Percentiles rank a stretch among this genome's conserved stretches.
Conservation (phyloP, 257 asterid species). For the Gentiana macrophylla region DNA sequence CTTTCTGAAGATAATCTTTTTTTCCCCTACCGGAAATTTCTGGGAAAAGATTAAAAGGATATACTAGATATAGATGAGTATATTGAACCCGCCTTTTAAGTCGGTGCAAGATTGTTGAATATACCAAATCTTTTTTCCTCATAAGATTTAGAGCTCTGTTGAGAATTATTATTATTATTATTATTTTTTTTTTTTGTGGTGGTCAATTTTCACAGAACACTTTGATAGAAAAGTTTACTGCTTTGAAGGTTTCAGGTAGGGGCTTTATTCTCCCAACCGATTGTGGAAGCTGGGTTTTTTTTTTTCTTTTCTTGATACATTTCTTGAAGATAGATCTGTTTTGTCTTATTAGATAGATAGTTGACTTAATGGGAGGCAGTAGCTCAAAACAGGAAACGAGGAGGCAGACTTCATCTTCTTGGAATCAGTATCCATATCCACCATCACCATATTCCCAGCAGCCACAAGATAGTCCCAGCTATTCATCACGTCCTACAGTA, state of each 20-base stretch:
- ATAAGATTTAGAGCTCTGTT: too few species aligned
- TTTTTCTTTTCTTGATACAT: conserved; percentile 4
- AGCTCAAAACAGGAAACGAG: conserved; percentile 33
- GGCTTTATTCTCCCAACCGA: conserved; percentile 1
- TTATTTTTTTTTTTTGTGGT: too few species aligned
- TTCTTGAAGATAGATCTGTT: conserved; percentile 1
- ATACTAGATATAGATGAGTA: too few species aligned
- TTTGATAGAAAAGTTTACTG: not conserved
- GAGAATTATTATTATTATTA: too few species aligned
- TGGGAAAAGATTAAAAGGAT: too few species aligned
- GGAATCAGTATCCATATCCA: conserved; percentile 15
- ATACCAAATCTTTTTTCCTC: too few species aligned
- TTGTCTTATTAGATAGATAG: conserved; percentile 14
- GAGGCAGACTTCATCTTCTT: conserved; percentile 20
- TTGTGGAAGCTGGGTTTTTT: conserved; percentile 14
- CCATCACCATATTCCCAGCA: conserved; percentile 19
- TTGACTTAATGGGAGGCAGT: conserved; percentile 66
- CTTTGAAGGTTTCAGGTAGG: not conserved
- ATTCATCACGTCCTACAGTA: conserved; percentile 29
- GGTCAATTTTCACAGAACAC: too few species aligned
- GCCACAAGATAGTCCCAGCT: conserved; percentile 24
- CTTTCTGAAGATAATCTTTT: too few species aligned
- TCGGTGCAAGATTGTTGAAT: too few species aligned
- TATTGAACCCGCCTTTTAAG: too few species aligned
- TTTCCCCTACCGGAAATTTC: too few species aligned